A percentile compares a stretch with the other conserved stretches of the same genome.
phyloP scores from a whole-genome alignment of 2,329 filamentous ascomycete genomes.

The Fusarium sp. region DNA sequence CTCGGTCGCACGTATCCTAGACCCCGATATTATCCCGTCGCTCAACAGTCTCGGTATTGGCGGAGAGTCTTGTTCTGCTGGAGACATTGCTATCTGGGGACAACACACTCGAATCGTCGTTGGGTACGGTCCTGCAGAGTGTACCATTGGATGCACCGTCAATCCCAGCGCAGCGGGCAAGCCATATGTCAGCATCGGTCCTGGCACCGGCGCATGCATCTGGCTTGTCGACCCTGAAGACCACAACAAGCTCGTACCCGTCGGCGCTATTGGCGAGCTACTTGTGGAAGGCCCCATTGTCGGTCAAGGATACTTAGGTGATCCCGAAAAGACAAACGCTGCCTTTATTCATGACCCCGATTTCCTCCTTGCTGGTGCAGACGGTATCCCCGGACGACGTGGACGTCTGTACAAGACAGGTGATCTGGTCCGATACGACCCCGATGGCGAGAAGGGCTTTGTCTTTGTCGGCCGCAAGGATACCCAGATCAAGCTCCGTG shows the following conservation, averaged over 20 bases:
- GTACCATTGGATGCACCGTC: slow-evolving; percentile 65
- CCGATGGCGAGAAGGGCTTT: slow-evolving; percentile 66
- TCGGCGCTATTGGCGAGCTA: slow-evolving; percentile 66
- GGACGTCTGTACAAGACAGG: slow-evolving; percentile 70
- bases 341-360: slow-evolving; percentile 68
- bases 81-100: slow-evolving; percentile 63
- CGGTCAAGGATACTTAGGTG: slow-evolving; percentile 71
- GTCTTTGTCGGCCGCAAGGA: slow-evolving; percentile 73
- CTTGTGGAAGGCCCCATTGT: slow-evolving; percentile 70
- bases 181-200: slow-evolving; percentile 59
- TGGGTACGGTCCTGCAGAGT: slow-evolving; percentile 67
- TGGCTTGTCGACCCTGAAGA: slow-evolving; percentile 66
- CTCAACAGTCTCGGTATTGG: slow-evolving; percentile 63
- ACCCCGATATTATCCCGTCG: slow-evolving; percentile 59
- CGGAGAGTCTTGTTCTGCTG: slow-evolving; percentile 65
- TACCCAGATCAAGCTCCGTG: slow-evolving; percentile 75
- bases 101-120: slow-evolving; percentile 61
- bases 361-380: slow-evolving; percentile 62
- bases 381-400: slow-evolving; percentile 51
- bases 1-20: slow-evolving; percentile 62
- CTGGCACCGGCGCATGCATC: slow-evolving; percentile 60
- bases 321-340: slow-evolving; percentile 67
- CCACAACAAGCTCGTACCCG: slow-evolving; percentile 60
- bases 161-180: slow-evolving; percentile 56
- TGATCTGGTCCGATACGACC: slow-evolving; percentile 67